Evolutionary conservation across 2,329 filamentous ascomycete genomes (phyloP).

Genomic region (Fusarium sulawesiense): DNA sequence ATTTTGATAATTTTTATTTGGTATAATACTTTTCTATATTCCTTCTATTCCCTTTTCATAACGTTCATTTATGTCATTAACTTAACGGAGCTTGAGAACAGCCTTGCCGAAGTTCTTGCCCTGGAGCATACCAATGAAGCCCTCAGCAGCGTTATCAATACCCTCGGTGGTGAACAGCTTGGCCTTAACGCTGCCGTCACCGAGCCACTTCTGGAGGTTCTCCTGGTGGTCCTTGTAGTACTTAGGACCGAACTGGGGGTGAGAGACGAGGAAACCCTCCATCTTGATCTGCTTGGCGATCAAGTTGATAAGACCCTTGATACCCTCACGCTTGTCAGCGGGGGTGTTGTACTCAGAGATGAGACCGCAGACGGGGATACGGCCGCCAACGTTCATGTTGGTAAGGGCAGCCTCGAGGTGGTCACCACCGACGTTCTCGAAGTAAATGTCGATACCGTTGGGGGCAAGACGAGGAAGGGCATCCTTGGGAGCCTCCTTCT

Average conservation of each 20-base stretch:
- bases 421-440: constrained; percentile 65
- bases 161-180: constrained; percentile 76
- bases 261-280: constrained; percentile 79
- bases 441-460: constrained; percentile 78
- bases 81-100: constrained; percentile 69
- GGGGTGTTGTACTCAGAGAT: constrained; percentile 75
- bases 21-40: background rate
- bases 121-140: constrained; percentile 77
- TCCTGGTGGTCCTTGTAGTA: constrained; percentile 79
- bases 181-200: constrained; percentile 78
- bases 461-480: constrained; percentile 78
- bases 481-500: constrained; percentile 77
- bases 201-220: constrained; percentile 80
- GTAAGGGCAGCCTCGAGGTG: constrained; percentile 61
- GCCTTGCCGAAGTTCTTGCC: constrained; percentile 91
- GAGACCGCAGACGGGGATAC: constrained; percentile 75
- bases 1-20: constrained; percentile 9
- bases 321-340: constrained; percentile 67
- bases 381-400: constrained; percentile 69
- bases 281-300: constrained; percentile 77
- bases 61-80: constrained; percentile 18
- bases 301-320: constrained; percentile 73
- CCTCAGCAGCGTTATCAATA: constrained; percentile 82
- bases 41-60: constrained; percentile 1
- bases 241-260: constrained; percentile 72